Base-by-base conservation (phyloP, 1,284 basidiomycete species). In the Dichomitus squalens region DNA sequence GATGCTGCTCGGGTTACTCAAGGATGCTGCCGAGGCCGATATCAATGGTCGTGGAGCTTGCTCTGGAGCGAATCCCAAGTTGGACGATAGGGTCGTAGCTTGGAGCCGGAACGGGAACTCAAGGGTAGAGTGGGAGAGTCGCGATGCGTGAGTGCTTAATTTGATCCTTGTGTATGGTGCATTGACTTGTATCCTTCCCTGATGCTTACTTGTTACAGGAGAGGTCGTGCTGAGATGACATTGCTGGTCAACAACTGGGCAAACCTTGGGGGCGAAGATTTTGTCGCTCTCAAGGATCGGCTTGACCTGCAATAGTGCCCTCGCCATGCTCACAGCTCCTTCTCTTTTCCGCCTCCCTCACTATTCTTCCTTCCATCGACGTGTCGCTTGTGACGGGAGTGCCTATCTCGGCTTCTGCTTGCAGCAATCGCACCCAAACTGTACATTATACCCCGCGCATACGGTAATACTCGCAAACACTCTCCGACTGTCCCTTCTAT, bases 1-100 rank as follows among this genome's bases (percentile, higher is more conserved):
- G 61, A 77, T 77, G 20, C 65, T 83, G 63, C 71, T 86, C 39
- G 75, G 78, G 56, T 73, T 77, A 63, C 73, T 86, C 34, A 51
- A 52, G 33, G 49, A 40, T 35, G 46, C 41, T 2, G 43, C 54
- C 3, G 44, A 55, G 16, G 46, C 46, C 9, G 20, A 55, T 8
- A n/a, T 12, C 33, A 29, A 29, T 31, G 31, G 20, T 18, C 29
- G 50, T 18, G 46, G 20, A 4, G 20, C 48, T 34, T 33, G 43
- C n/a, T 21, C 23, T 18, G 40, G 21, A 47, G 49, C 31, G 11
- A 25, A 48, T 36, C 47, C 31, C 12, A 14, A 29, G 33, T 27
- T 40, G 18, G 53, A 55, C 38, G 57, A 59, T 23, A 53, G 36
- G 38, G 44, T 63, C 18, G 18, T 44, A 6, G 55, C 38, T 8